These are phyloP conservation scores for Pythium inflatum DNA, from an alignment of 352 stramenopile genomes.

Conservation along the genomic window DNA sequence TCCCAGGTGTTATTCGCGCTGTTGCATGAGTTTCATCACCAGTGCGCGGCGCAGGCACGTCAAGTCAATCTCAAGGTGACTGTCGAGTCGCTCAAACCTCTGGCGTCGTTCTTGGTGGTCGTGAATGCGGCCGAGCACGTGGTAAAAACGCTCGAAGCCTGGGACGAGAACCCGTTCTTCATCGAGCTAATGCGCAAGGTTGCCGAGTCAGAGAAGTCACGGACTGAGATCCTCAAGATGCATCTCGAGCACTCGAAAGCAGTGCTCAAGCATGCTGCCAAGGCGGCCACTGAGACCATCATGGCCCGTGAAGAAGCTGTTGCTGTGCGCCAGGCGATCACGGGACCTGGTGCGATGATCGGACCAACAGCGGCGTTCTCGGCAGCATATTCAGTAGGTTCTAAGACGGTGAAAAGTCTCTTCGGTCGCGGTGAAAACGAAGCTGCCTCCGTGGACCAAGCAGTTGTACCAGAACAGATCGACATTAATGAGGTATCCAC, in stretches of 20 bases:
- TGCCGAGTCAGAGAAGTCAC: constrained; percentile 55
- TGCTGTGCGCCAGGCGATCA: constrained; percentile 68
- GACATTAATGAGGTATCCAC: neutral
- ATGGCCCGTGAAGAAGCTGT: constrained; percentile 70
- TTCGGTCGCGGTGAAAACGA: constrained; percentile 39
- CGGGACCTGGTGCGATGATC: constrained; percentile 71
- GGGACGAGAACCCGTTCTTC: constrained; percentile 74
- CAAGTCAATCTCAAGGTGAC: neutral
- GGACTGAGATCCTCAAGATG: constrained; percentile 61
- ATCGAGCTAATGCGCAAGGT: constrained; percentile 68
- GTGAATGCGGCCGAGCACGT: constrained; percentile 59
- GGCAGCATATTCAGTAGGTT: constrained; percentile 75
- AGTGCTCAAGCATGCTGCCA: constrained; percentile 48
- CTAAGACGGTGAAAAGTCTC: constrained; percentile 72
- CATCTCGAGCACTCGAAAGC: constrained; percentile 62
- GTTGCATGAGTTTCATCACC: constrained; percentile 35
- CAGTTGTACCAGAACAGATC: neutral
- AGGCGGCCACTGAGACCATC: constrained; percentile 55
- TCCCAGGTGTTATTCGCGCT: constrained; percentile 68
- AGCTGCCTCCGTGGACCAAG: neutral
- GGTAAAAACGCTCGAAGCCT: constrained; percentile 42
- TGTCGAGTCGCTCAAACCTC: neutral
- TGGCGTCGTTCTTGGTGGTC: constrained; percentile 45
- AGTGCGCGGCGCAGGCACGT: constrained; percentile 24
- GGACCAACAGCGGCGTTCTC: constrained; percentile 69